These are phyloP conservation scores for Ogataea saltuana DNA, from an alignment of 805 yeast genomes.

Conservation along the genomic window DNA sequence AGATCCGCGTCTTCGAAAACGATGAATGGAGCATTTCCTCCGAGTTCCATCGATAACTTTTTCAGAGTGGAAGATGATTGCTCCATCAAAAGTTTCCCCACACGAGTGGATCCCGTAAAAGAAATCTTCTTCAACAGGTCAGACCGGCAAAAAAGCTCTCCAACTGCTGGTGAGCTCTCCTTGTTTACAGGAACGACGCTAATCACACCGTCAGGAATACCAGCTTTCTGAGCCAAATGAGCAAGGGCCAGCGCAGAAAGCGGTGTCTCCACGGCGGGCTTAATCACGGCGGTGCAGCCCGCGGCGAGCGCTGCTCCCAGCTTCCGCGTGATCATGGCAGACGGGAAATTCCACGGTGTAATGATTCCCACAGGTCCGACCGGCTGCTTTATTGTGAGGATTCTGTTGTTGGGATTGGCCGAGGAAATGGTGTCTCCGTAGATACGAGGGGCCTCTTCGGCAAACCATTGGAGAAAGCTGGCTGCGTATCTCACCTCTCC, in stretches of 20 bases:
- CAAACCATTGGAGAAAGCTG: constrained; percentile 83
- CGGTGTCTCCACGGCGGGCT: constrained; percentile 80
- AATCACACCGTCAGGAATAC: constrained; percentile 68
- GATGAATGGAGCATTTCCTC: constrained; percentile 80
- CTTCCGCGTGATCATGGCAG: constrained; percentile 75
- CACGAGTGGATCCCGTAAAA: constrained; percentile 76
- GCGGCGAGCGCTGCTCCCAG: constrained; percentile 80
- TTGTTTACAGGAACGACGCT: constrained; percentile 57
- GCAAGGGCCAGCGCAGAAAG: constrained; percentile 70
- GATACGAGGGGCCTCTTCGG: constrained; percentile 76
- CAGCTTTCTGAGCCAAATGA: constrained; percentile 59
- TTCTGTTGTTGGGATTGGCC: constrained; percentile 45
- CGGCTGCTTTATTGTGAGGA: constrained; percentile 65
- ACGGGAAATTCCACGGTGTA: constrained; percentile 86
- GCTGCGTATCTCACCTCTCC: constrained; percentile 73
- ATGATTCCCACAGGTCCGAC: constrained; percentile 77
- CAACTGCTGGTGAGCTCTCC: constrained; percentile 45
- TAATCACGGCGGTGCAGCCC: constrained; percentile 75
- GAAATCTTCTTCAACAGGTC: constrained; percentile 62
- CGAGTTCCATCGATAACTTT: constrained; percentile 70
- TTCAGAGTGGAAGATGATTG: constrained; percentile 63
- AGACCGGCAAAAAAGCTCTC: constrained; percentile 56
- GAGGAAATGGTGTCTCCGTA: constrained; percentile 66
- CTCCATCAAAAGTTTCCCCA: constrained; percentile 64
- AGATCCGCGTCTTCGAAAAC: constrained; percentile 72